phyloP scores from a whole-genome alignment of 306 rosid genomes.

The Ammopiptanthus mongolicus region DNA sequence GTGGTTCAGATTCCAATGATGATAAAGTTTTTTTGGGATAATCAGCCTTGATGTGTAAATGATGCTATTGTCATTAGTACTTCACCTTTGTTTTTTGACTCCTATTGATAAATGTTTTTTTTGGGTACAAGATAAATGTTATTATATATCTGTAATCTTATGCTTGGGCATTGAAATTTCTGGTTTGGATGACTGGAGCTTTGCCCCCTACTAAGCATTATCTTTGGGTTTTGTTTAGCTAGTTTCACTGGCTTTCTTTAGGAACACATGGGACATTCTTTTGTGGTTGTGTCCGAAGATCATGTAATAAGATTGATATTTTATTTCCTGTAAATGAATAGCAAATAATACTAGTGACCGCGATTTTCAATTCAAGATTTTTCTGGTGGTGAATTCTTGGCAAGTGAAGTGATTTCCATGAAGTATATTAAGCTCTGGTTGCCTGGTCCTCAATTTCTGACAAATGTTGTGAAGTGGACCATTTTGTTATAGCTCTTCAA shows the following conservation, averaged over 20 bases:
- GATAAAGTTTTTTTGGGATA: not conserved
- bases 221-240: not conserved
- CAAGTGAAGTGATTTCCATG: not conserved
- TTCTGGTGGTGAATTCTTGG: not conserved
- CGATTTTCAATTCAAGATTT: not conserved
- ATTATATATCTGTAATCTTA: not conserved
- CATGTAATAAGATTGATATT: not conserved
- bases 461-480: not conserved
- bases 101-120: no score
- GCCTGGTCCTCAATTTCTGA: not conserved
- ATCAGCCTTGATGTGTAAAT: not conserved
- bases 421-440: not conserved
- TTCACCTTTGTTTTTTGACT: not conserved
- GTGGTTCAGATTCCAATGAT: not conserved
- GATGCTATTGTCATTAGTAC: not conserved
- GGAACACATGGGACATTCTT: not conserved
- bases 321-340: not conserved
- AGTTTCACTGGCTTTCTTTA: no score
- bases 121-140: not conserved
- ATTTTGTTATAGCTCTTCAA: not conserved
- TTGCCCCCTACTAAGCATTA: not conserved
- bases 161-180: not conserved
- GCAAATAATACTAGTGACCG: not conserved
- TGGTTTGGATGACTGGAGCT: not conserved
- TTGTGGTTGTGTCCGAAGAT: conserved; percentile 3